Percentiles rank a stretch among this genome's conserved stretches.
These are phyloP conservation scores for Dendrobium catenatum DNA, from an alignment of 106 monocot species.

Conservation along the genomic window DNA sequence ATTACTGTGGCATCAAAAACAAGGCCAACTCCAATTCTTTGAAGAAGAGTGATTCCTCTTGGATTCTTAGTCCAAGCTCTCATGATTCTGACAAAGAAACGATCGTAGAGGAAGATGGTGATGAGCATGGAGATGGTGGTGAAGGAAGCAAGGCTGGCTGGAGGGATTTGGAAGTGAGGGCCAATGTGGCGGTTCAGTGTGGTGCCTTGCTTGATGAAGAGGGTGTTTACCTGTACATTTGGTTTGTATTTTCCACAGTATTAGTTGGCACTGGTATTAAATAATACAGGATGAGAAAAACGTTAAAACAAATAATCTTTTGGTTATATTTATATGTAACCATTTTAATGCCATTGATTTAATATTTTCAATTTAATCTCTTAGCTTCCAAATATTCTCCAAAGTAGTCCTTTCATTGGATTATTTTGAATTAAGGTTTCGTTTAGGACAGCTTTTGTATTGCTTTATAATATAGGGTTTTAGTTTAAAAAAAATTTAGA, in stretches of 20 bases:
- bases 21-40: constrained; percentile 17
- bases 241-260: constrained; percentile 2
- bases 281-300: background rate
- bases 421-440: no score
- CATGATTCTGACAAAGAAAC: constrained; percentile 15
- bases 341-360: no score
- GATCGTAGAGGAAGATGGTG: constrained; percentile 11
- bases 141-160: constrained; percentile 15
- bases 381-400: no score
- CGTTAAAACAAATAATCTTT: no score
- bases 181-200: constrained; percentile 18
- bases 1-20: constrained; percentile 1
- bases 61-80: constrained; percentile 11
- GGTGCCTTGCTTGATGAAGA: constrained; percentile 26
- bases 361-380: no score
- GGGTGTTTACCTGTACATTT: constrained; percentile 12
- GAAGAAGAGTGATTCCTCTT: constrained; percentile 21
- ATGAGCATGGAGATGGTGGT: constrained; percentile 17
- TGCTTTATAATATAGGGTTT: no score
- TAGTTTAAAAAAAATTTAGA: no score
- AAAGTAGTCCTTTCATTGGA: no score
- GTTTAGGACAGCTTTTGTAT: no score
- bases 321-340: no score
- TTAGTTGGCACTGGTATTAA: background rate
- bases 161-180: constrained; percentile 17